Base-by-base conservation (phyloP, 2,329 filamentous ascomycete species). In the Colletotrichum sidae region DNA sequence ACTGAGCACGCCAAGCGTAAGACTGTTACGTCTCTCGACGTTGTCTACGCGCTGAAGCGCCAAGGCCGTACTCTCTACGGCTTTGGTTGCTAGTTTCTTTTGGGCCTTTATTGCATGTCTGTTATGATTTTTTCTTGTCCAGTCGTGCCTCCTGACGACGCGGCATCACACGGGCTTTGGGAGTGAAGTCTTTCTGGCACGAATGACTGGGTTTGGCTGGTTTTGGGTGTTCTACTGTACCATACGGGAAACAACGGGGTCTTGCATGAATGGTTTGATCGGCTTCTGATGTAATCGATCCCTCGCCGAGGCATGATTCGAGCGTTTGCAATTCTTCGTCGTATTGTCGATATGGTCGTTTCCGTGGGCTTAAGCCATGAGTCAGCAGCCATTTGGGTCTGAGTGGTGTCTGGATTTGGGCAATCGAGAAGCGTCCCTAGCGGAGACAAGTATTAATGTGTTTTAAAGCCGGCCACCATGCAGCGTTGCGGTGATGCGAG, bases 1-100 rank as follows among this genome's bases (percentile, higher is more conserved):
- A 92, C 90, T 59, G 90, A 92, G 83, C 90, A 92, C 83, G 90
- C 90, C 81, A 92, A 92, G 88, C 88, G 90, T 81, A 92, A 92
- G 89, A 92, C 90, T 9, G 90, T 92, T 79, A 92, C 88, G 42
- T 90, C 88, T 13, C 85, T 90, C 53, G 88, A 90, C 71, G 88
- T 90, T 34, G 88, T 90, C 78, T 90, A 90, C 71, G 87, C 87
- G 51, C 83, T 90, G 71, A 90, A 90, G 85, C 83, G 88, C 79
- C 88, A 90, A 82, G 88, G 88, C 77, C 86, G 91, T 76, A 92
- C 92, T 77, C 90, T 94, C 71, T 95, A 94, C 86, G 92, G 92
- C 85, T 94, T 94, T 87, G 92, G 92, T 87, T 92, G 92, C 87
- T 95, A 92, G 89, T 67, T 64, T 63, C 51, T 50, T 67, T 47